Percentiles rank a stretch among this genome's conserved stretches.
These are phyloP conservation scores for Parathielavia hyrcaniae DNA, from an alignment of 495 filamentous ascomycete genomes.

Conservation along the genomic window DNA sequence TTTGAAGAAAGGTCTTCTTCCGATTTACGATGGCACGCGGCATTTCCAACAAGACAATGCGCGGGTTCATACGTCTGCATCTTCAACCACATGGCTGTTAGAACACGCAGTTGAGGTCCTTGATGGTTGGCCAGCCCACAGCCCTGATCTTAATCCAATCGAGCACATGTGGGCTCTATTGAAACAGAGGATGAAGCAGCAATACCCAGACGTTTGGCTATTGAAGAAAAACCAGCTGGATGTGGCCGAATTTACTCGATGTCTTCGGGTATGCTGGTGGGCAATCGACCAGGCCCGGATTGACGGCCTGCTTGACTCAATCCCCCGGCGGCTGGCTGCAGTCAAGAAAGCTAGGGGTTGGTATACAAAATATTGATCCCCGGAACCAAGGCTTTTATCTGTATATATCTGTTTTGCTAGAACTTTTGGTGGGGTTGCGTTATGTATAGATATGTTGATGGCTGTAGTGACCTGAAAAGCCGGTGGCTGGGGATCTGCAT, in stretches of 20 bases:
- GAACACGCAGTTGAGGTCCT: neutral
- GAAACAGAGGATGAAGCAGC: neutral
- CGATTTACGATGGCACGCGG: too few species aligned
- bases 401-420: neutral
- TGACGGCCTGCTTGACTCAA: neutral
- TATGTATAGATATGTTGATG: neutral
- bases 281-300: too few species aligned
- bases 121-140: neutral
- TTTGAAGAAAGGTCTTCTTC: too few species aligned
- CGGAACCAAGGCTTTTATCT: neutral
- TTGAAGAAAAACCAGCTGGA: conserved; percentile 1
- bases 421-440: neutral
- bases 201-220: neutral
- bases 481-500: neutral
- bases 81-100: too few species aligned
- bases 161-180: neutral
- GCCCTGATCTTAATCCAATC: neutral
- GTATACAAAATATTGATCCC: neutral
- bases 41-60: too few species aligned
- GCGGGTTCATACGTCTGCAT: too few species aligned
- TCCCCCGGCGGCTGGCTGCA: neutral
- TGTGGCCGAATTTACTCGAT: neutral
- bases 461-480: neutral
- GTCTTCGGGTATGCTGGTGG: neutral
- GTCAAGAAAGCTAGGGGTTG: neutral